Conservation (phyloP, 805 yeast species). For the Priceomyces melissophilus region DNA sequence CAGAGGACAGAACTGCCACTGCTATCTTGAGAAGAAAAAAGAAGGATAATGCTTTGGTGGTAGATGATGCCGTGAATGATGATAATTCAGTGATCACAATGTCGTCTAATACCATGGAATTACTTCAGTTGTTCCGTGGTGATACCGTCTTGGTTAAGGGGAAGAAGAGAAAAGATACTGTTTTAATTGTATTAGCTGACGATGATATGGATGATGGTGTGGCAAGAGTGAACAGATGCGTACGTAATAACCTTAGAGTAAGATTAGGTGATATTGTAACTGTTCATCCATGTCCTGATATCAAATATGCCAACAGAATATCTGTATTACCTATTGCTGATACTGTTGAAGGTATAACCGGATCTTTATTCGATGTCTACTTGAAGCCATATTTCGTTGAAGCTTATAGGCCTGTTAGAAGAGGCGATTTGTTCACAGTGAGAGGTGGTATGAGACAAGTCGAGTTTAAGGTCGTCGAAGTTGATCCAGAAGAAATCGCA, state of each 20-base stretch:
- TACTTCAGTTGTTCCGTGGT: conserved; percentile 92
- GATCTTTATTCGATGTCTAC: conserved; percentile 92
- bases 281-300: conserved; percentile 94
- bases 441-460: conserved; percentile 99
- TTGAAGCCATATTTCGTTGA: conserved; percentile 98
- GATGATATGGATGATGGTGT: conserved; percentile 96
- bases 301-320: conserved; percentile 93
- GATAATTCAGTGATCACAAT: conserved; percentile 96
- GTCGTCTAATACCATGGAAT: conserved; percentile 93
- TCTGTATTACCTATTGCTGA: conserved; percentile 96
- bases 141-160: conserved; percentile 97
- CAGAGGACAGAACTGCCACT: conserved; percentile 81
- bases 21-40: conserved; percentile 96
- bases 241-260: conserved; percentile 90
- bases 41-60: conserved; percentile 92
- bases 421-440: conserved; percentile 93
- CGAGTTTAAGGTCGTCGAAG: conserved; percentile 96
- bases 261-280: conserved; percentile 91
- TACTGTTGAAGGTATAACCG: conserved; percentile 96
- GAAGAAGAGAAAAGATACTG: conserved; percentile 96
- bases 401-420: conserved; percentile 97
- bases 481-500: conserved; percentile 95
- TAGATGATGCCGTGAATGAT: conserved; percentile 95
- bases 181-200: conserved; percentile 89
- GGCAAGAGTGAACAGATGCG: conserved; percentile 91